A percentile compares a stretch with the other conserved stretches of the same genome.
Evolutionary conservation across 164 flowering plant genomes (phyloP).

Genomic region (Nymphaea thermarum): DNA sequence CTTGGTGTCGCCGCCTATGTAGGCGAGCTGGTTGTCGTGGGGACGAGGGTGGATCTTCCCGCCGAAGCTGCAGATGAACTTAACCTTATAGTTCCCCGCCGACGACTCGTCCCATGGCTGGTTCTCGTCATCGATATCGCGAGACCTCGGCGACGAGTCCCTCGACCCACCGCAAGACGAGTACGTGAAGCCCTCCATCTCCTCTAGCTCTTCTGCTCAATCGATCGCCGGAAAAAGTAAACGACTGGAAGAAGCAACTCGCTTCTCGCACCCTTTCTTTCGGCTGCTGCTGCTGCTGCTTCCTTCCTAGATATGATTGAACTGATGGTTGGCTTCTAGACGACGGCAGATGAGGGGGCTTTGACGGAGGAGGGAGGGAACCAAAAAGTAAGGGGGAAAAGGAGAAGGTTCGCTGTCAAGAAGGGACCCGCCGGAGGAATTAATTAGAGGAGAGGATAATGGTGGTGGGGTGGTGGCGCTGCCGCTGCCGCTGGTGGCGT

Average conservation of each 20-base stretch:
- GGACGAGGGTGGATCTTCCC: conserved; percentile 69
- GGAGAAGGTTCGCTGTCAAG: not conserved
- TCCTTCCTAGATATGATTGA: not conserved
- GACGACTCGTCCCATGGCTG: conserved; percentile 33
- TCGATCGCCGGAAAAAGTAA: not conserved
- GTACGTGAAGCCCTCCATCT: conserved; percentile 22
- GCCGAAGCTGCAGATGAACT: conserved; percentile 77
- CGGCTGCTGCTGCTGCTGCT: not conserved
- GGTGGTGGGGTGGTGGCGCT: not conserved
- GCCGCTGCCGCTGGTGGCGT: too few species aligned
- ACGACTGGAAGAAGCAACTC: not conserved
- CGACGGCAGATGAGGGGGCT: not conserved
- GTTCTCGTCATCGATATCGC: conserved; percentile 48
- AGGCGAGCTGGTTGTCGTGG: conserved; percentile 64
- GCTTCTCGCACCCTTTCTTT: not conserved
- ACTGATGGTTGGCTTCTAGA: not conserved
- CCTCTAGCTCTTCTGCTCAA: not conserved
- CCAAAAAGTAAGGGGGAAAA: not conserved
- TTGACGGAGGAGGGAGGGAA: not conserved
- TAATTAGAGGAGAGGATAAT: not conserved
- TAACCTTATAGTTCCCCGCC: conserved; percentile 33
- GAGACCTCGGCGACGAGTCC: conserved; percentile 62
- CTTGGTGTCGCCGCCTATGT: conserved; percentile 80
- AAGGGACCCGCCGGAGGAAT: not conserved
- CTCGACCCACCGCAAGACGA: conserved; percentile 56